These are phyloP conservation scores for Cytospora piceicola DNA, from an alignment of 2,329 filamentous ascomycete genomes.

Conservation along the genomic window DNA sequence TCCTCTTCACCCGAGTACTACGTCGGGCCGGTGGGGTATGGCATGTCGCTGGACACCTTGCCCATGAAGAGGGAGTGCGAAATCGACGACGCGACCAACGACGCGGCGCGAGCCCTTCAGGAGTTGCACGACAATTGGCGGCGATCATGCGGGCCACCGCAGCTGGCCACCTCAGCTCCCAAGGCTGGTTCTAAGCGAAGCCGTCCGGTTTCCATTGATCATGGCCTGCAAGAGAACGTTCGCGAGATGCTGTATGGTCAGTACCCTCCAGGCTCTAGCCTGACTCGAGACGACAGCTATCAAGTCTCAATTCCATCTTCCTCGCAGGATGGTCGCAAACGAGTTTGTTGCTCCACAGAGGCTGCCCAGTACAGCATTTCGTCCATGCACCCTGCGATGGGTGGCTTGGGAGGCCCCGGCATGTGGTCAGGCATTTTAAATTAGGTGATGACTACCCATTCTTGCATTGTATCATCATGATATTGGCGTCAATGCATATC, in stretches of 20 bases:
- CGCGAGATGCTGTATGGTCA: conserved; percentile 60
- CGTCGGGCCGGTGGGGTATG: conserved; percentile 54
- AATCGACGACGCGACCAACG: conserved; percentile 53
- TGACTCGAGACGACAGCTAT: conserved; percentile 39
- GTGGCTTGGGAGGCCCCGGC: conserved; percentile 58
- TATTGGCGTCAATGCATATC: neutral
- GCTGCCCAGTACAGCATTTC: conserved; percentile 53
- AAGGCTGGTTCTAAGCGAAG: conserved; percentile 60
- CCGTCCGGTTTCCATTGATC: conserved; percentile 61
- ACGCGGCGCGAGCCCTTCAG: conserved; percentile 62
- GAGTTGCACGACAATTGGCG: conserved; percentile 61
- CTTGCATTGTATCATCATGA: neutral
- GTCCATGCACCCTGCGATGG: conserved; percentile 53
- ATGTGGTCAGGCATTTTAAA: conserved; percentile 71
- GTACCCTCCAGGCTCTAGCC: conserved; percentile 41
- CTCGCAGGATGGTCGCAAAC: conserved; percentile 60
- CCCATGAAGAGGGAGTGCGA: conserved; percentile 51
- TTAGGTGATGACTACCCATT: conserved; percentile 47
- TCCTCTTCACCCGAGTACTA: conserved; percentile 63
- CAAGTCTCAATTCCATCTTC: conserved; percentile 48
- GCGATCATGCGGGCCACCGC: conserved; percentile 35
- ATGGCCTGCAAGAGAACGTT: conserved; percentile 68
- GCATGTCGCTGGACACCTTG: conserved; percentile 54
- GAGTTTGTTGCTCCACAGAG: conserved; percentile 68
- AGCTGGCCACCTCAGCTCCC: conserved; percentile 43